Conservation (phyloP, 306 rosid species). For the Quercus ilex region DNA sequence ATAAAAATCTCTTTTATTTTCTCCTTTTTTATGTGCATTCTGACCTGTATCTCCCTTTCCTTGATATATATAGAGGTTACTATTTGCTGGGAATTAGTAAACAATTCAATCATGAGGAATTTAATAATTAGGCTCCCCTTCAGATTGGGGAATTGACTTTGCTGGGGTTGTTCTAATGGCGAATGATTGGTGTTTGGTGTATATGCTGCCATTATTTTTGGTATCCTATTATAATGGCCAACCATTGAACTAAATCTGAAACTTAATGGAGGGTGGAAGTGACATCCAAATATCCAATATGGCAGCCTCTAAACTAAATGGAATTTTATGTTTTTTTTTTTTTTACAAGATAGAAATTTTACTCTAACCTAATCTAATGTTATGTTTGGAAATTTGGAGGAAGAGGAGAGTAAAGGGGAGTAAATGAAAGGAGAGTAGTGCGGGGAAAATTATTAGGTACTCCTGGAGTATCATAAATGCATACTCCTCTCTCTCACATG, state of each 20-base stretch:
- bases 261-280: background rate
- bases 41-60: background rate
- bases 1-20: background rate
- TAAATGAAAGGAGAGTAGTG: no score
- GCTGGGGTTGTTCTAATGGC: slow-evolving; percentile 24
- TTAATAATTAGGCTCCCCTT: slow-evolving; percentile 20
- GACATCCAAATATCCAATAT: slow-evolving; percentile 16
- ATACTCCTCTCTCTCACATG: no score
- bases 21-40: background rate
- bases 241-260: slow-evolving; percentile 13
- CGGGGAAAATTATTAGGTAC: no score
- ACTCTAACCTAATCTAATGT: no score
- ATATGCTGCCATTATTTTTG: slow-evolving; percentile 23
- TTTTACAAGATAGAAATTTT: no score
- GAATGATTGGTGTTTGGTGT: slow-evolving; percentile 29
- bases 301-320: slow-evolving; percentile 6
- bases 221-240: slow-evolving; percentile 4
- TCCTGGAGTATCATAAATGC: no score
- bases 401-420: no score
- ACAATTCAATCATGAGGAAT: slow-evolving; percentile 3
- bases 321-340: background rate
- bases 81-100: slow-evolving; percentile 1
- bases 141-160: background rate
- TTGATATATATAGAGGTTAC: background rate
- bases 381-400: no score